Percentiles rank a stretch among this genome's conserved stretches.
Evolutionary conservation across 805 yeast genomes (phyloP).

Genomic region (Suhomyces sp.): DNA sequence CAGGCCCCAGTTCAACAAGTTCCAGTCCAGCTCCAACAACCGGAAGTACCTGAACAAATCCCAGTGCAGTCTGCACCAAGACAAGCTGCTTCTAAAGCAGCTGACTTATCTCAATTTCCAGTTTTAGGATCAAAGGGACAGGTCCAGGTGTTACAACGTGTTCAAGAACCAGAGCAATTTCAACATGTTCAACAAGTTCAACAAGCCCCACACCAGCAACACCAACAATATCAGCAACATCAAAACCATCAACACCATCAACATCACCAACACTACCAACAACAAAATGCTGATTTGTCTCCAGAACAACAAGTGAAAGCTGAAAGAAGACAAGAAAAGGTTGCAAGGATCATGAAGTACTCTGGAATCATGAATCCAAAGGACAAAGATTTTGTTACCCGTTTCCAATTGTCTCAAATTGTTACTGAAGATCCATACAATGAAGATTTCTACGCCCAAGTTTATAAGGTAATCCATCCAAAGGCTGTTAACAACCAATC

Average conservation of each 20-base stretch:
- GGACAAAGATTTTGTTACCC: conserved; percentile 92
- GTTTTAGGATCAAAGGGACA: conserved; percentile 50
- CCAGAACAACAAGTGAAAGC: conserved; percentile 73
- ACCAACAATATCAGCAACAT: conserved; percentile 14
- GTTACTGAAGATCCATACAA: conserved; percentile 96
- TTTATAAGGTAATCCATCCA: conserved; percentile 62
- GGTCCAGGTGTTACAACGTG: conserved; percentile 10
- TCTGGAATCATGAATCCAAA: conserved; percentile 96
- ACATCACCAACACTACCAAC: conserved; percentile 23
- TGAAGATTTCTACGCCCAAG: conserved; percentile 96
- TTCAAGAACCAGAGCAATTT: conserved; percentile 20
- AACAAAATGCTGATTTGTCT: conserved; percentile 41
- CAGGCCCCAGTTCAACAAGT: conserved; percentile 10
- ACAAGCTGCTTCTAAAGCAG: conserved; percentile 7
- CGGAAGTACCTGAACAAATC: conserved; percentile 5
- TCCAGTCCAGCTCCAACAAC: conserved; percentile 10
- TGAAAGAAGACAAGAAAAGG: conserved; percentile 70
- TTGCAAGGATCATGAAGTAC: conserved; percentile 70
- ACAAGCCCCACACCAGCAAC: conserved; percentile 14
- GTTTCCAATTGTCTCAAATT: conserved; percentile 91
- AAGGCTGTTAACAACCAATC: conserved; percentile 54
- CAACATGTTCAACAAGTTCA: conserved; percentile 7
- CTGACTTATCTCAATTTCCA: conserved; percentile 53
- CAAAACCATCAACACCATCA: conserved; percentile 20
- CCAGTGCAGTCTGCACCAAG: not conserved